Evolutionary conservation across 2,329 filamentous ascomycete genomes (phyloP).

Genomic region (Cercospora berteroae): DNA sequence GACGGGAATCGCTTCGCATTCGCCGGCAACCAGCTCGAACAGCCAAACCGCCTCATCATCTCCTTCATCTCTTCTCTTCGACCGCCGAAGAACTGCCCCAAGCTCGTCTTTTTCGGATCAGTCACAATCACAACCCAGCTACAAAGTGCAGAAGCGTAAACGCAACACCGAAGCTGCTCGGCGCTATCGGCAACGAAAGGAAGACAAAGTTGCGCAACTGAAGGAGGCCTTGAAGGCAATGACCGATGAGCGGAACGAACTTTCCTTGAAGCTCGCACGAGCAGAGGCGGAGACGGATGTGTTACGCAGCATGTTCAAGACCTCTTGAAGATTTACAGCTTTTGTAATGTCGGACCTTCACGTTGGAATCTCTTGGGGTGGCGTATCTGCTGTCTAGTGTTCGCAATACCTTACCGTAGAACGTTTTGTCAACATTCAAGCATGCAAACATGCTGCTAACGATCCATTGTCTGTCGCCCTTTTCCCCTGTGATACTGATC

Average conservation of each 20-base stretch:
- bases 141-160: constrained; percentile 54
- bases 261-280: constrained; percentile 61
- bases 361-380: neutral
- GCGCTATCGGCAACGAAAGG: constrained; percentile 68
- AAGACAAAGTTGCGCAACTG: constrained; percentile 63
- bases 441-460: neutral
- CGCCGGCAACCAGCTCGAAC: neutral
- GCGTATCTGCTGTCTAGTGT: neutral
- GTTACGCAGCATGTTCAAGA: constrained; percentile 39
- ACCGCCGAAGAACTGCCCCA: neutral
- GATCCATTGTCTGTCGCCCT: neutral
- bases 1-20: neutral
- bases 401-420: neutral
- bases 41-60: neutral
- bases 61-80: neutral
- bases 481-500: neutral
- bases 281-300: constrained; percentile 65
- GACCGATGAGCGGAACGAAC: constrained; percentile 61
- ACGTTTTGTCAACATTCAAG: neutral
- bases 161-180: constrained; percentile 70
- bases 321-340: neutral
- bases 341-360: neutral
- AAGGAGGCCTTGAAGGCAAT: constrained; percentile 60
- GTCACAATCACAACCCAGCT: constrained; percentile 10
- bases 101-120: constrained; percentile 8